Base-by-base conservation (phyloP, 768 basidiomycete species). In the Daedaleopsis nitida region DNA sequence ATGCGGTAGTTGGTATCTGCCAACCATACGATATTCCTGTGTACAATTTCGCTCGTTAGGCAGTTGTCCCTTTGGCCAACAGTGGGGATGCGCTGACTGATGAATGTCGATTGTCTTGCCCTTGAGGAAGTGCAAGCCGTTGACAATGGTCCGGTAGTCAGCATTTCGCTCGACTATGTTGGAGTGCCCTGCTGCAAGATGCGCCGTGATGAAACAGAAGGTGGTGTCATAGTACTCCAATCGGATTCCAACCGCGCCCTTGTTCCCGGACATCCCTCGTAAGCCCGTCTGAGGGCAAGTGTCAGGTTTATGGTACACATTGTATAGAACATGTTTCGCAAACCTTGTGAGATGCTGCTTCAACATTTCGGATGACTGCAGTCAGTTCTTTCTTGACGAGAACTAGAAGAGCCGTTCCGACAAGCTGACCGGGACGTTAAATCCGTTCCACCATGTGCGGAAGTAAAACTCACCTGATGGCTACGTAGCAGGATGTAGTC, bases 1-100 rank as follows among this genome's bases (percentile, higher is more conserved):
- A 98, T 88, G 21, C 97, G 90, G 72, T 98, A 99, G 71, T 99
- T 99, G 52, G 91, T 91, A 73, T 99, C 97, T 11, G 91, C 96
- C 10, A 94, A 79, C 94, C 96, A 98, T 47, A 98, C 81, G 37
- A 98, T 81, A 72, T 95, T 91, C 58, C 96, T 98, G 67, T n/a
- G n/a, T n/a, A n/a, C 9, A 11, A 13, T 24, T 23, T 50, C 1
- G n/a, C 57, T 54, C 7, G 37, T 21, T 16, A 3, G 19, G n/a
- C 27, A 21, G 8, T 13, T 42, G 23, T 48, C 67, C 5, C 65
- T 5, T 14, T 42, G 53, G 21, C 14, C n/a, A 11, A 37, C 13
- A 10, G 19, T 27, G 27, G 10, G 11, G 4, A 32, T 23, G 7
- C 23, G 75, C 89, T 68, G 74, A 98, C 96, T 98, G 92, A 63